A percentile compares a stretch with the other conserved stretches of the same genome.
These are phyloP conservation scores for Bonia amplexicaulis DNA, from an alignment of 176 grass and related monocot genomes.

Conservation along the genomic window DNA sequence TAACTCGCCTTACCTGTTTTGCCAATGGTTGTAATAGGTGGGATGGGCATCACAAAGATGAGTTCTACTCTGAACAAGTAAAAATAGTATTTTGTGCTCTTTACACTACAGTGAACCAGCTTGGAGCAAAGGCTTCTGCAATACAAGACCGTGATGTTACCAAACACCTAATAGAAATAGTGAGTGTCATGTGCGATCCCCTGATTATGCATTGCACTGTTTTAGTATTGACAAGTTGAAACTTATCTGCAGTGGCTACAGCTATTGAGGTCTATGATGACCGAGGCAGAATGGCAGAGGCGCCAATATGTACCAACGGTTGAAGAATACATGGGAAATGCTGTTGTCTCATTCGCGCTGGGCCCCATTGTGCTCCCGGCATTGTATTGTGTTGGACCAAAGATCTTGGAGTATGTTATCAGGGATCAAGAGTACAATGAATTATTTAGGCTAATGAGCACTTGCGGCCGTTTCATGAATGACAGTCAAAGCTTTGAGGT, in stretches of 20 bases:
- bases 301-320: constrained; percentile 36
- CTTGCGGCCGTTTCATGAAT: constrained; percentile 60
- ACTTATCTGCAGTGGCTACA: constrained; percentile 47
- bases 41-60: constrained; percentile 48
- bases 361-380: constrained; percentile 60
- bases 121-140: constrained; percentile 51
- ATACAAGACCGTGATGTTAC: constrained; percentile 51
- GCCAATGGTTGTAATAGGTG: constrained; percentile 37
- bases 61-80: constrained; percentile 63
- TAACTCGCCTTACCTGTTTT: neutral
- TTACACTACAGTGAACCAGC: constrained; percentile 49
- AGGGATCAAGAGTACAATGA: constrained; percentile 43
- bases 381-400: constrained; percentile 54
- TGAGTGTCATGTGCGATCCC: constrained; percentile 21
- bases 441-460: constrained; percentile 56
- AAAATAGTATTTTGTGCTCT: constrained; percentile 62
- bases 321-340: constrained; percentile 63
- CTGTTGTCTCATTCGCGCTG: constrained; percentile 44
- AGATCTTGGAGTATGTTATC: constrained; percentile 27
- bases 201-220: neutral
- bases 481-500: constrained; percentile 55
- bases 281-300: constrained; percentile 45
- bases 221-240: neutral
- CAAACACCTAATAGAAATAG: constrained; percentile 50
- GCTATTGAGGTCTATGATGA: constrained; percentile 63